Evolutionary conservation across 2,329 filamentous ascomycete species (phyloP).

Genomic region (Aspergillus eucalypticola): DNA sequence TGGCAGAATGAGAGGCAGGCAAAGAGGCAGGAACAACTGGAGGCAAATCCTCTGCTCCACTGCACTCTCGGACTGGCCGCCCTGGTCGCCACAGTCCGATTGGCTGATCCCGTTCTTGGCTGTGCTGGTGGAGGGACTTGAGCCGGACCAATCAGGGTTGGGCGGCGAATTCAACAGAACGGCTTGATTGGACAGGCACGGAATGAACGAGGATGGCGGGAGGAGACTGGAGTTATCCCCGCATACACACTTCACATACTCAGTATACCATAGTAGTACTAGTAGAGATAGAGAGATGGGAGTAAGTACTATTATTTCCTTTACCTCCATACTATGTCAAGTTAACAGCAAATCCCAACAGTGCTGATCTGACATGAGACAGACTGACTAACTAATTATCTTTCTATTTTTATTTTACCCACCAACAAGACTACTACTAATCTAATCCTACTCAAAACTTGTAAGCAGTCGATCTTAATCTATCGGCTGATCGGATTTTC

Average conservation of each 20-base stretch:
- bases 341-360: no score
- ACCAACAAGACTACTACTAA: neutral
- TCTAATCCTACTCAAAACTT: neutral
- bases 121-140: neutral
- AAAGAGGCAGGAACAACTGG: neutral
- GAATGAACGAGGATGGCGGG: neutral
- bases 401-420: neutral
- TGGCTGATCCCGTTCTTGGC: neutral
- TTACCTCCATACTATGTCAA: no score
- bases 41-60: neutral
- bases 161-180: slow-evolving; percentile 1
- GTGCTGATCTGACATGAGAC: no score
- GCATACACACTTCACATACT: no score
- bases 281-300: no score
- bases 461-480: slow-evolving; percentile 8
- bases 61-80: neutral
- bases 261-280: no score
- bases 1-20: neutral
- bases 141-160: neutral
- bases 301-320: no score
- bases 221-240: no score
- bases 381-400: no score
- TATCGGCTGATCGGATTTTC: neutral
- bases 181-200: neutral
- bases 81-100: neutral